Evolutionary conservation across 257 asterid genomes (phyloP).

Genomic region (Ophiorrhiza pumila): DNA sequence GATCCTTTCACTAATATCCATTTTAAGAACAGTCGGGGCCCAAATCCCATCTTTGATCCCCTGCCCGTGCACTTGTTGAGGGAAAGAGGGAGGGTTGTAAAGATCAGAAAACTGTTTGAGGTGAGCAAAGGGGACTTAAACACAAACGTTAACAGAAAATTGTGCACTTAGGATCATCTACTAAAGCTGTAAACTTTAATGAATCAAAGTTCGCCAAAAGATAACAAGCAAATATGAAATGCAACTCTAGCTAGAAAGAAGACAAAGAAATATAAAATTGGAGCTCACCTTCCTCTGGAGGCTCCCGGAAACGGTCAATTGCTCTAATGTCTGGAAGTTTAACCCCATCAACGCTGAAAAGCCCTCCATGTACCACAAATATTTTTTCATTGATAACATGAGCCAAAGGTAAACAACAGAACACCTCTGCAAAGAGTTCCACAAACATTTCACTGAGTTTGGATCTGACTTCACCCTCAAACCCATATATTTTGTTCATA

Average conservation of each 20-base stretch:
- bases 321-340: slow-evolving; percentile 85
- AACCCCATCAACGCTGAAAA: slow-evolving; percentile 96
- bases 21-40: not conserved
- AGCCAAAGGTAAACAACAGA: slow-evolving; percentile 95
- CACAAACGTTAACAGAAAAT: not conserved
- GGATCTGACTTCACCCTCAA: slow-evolving; percentile 98
- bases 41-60: not conserved
- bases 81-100: not conserved
- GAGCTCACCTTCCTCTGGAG: slow-evolving; percentile 95
- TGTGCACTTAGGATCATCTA: not conserved
- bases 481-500: slow-evolving; percentile 98
- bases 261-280: not conserved
- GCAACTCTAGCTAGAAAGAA: not conserved
- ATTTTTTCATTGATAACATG: slow-evolving; percentile 79
- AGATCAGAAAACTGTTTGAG: not conserved
- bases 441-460: slow-evolving; percentile 81
- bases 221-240: not conserved
- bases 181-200: not conserved
- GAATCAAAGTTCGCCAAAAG: not conserved
- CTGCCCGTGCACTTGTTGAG: not conserved
- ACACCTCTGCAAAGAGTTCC: slow-evolving; percentile 96
- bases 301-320: slow-evolving; percentile 93
- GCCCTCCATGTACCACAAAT: slow-evolving; percentile 98
- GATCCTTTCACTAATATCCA: not conserved
- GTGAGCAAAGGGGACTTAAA: not conserved